Conservation (phyloP, 2,329 filamentous ascomycete genomes). For the Ambrosiella cleistominuta region DNA sequence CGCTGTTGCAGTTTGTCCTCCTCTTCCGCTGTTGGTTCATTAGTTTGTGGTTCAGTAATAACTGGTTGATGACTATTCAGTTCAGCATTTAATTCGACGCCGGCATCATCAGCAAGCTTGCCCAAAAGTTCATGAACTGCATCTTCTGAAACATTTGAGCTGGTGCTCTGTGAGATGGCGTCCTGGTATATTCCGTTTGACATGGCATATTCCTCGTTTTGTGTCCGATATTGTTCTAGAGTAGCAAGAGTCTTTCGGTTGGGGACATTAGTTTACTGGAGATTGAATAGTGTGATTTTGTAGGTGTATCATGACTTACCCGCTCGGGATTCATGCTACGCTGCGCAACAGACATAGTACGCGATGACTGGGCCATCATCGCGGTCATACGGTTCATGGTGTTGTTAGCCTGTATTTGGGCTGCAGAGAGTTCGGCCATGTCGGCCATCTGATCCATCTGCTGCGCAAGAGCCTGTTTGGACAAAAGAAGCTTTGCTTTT, state of each 20-base stretch:
- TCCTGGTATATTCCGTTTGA: slow-evolving; percentile 67
- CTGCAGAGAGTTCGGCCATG: slow-evolving; percentile 42
- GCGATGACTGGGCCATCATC: slow-evolving; percentile 43
- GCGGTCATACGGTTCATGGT: slow-evolving; percentile 47
- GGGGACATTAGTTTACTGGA: not conserved
- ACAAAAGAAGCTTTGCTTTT: slow-evolving; percentile 44
- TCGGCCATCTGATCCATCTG: slow-evolving; percentile 49
- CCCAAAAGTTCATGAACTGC: slow-evolving; percentile 74
- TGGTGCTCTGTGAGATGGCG: slow-evolving; percentile 60
- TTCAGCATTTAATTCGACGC: slow-evolving; percentile 64
- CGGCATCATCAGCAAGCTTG: slow-evolving; percentile 75
- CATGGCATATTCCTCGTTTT: slow-evolving; percentile 48
- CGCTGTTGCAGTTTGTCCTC: slow-evolving; percentile 56
- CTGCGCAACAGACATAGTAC: slow-evolving; percentile 41
- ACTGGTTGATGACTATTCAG: slow-evolving; percentile 41
- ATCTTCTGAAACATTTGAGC: slow-evolving; percentile 57
- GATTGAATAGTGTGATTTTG: not conserved
- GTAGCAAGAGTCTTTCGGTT: slow-evolving; percentile 35
- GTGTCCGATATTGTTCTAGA: slow-evolving; percentile 42
- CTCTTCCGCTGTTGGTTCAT: slow-evolving; percentile 57
- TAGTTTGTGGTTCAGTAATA: slow-evolving; percentile 40
- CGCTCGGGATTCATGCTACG: slow-evolving; percentile 41
- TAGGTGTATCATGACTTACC: slow-evolving; percentile 18
- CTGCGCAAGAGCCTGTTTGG: slow-evolving; percentile 42
- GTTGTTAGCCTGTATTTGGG: slow-evolving; percentile 47